phyloP scores from a whole-genome alignment of 2,329 filamentous ascomycete genomes.

The Salinomyces thailandicus region DNA sequence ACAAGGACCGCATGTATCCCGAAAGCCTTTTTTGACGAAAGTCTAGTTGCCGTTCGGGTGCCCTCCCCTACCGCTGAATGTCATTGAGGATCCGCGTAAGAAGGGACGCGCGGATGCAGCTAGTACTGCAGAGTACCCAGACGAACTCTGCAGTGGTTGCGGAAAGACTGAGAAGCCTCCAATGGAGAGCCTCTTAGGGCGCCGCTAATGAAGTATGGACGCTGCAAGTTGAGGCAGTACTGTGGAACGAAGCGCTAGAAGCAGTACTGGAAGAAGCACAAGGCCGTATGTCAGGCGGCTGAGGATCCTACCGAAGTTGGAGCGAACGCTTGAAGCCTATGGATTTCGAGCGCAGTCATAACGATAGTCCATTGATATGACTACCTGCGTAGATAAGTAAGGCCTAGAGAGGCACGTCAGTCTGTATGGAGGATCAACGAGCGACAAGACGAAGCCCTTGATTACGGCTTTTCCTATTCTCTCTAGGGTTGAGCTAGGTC shows the following conservation, averaged over 20 bases:
- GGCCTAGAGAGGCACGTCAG: too few species aligned
- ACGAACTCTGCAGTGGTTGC: constrained; percentile 1
- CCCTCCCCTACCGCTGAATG: background rate
- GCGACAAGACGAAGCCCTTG: too few species aligned
- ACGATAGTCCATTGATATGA: too few species aligned
- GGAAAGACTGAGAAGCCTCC: constrained; percentile 1
- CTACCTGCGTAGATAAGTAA: too few species aligned
- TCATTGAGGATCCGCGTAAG: background rate
- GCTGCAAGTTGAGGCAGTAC: constrained; percentile 15
- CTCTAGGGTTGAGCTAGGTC: too few species aligned
- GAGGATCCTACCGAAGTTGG: too few species aligned
- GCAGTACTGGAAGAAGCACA: constrained; percentile 18
- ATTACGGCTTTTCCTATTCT: too few species aligned
- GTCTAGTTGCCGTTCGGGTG: background rate
- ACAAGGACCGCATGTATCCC: background rate
- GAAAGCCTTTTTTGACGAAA: background rate
- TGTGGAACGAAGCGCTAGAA: constrained; percentile 18
- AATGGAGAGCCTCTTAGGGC: too few species aligned
- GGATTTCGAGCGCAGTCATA: too few species aligned
- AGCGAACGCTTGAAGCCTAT: too few species aligned
- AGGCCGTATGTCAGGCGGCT: constrained; percentile 3
- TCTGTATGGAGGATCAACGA: too few species aligned
- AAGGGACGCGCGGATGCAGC: background rate
- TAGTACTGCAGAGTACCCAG: background rate
- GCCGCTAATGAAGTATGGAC: constrained; percentile 7